Conservation (phyloP, 129 eudicot species). For the Apium graveolens region DNA sequence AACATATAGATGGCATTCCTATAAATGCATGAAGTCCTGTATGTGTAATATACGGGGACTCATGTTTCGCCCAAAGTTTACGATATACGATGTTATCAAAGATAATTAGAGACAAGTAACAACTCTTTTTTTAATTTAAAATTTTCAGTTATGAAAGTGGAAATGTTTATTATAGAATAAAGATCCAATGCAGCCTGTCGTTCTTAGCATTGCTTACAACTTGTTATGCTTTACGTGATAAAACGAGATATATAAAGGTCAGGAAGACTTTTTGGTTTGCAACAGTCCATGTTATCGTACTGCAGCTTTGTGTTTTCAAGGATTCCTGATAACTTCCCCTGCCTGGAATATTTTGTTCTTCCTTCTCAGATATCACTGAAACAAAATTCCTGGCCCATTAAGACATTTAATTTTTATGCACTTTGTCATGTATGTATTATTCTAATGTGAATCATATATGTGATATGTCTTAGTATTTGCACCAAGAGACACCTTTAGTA, state of each 20-base stretch:
- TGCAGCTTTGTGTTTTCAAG: background rate
- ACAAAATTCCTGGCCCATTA: background rate
- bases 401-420: background rate
- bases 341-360: background rate
- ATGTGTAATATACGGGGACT: background rate
- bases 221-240: background rate
- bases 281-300: background rate
- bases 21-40: background rate
- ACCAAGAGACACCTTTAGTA: background rate
- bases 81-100: background rate
- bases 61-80: background rate
- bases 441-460: background rate
- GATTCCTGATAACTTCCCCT: background rate
- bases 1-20: background rate
- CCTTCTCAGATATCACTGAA: background rate
- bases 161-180: background rate
- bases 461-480: background rate
- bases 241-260: background rate
- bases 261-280: background rate
- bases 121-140: background rate
- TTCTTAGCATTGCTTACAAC: background rate
- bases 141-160: background rate
- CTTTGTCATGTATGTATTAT: background rate
- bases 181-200: background rate
- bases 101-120: background rate